A percentile compares a stretch with the other conserved stretches of the same genome.
Evolutionary conservation across 805 yeast species (phyloP).

Genomic region (Saturnispora besseyi): DNA sequence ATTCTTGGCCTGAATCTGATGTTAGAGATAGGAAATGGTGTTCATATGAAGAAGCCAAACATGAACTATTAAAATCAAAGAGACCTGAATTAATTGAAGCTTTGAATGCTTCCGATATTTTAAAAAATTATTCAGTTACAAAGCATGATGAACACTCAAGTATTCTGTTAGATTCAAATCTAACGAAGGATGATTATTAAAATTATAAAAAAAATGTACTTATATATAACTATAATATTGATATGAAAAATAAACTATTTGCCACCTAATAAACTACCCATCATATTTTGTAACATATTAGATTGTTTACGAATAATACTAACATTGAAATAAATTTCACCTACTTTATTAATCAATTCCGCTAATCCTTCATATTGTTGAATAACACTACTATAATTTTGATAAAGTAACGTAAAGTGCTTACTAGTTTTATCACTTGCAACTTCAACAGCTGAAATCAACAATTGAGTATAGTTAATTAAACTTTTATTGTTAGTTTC

Average conservation of each 20-base stretch:
- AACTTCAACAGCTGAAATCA: slow-evolving; percentile 50
- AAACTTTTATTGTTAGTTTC: slow-evolving; percentile 32
- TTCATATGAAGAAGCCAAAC: slow-evolving; percentile 55
- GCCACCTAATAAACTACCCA: slow-evolving; percentile 60
- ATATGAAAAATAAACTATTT: not conserved
- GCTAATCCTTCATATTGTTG: slow-evolving; percentile 16
- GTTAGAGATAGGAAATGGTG: slow-evolving; percentile 70
- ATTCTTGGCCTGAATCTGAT: slow-evolving; percentile 66
- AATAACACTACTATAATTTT: slow-evolving; percentile 28
- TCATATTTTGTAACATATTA: slow-evolving; percentile 60
- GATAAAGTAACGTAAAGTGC: slow-evolving; percentile 36
- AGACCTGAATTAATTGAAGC: slow-evolving; percentile 65
- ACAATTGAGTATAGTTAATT: slow-evolving; percentile 61
- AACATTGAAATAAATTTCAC: slow-evolving; percentile 23
- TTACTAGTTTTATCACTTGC: slow-evolving; percentile 29
- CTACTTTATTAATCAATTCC: slow-evolving; percentile 23
- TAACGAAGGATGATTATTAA: slow-evolving; percentile 23
- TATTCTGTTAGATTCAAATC: slow-evolving; percentile 23
- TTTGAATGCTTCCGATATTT: slow-evolving; percentile 45
- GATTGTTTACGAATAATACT: slow-evolving; percentile 37
- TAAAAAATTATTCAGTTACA: slow-evolving; percentile 27
- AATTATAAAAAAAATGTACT: not conserved
- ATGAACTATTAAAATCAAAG: slow-evolving; percentile 45
- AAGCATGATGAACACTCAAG: slow-evolving; percentile 21
- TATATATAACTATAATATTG: not conserved